Percentiles rank a stretch among this genome's conserved stretches.
Conservation (phyloP, 306 rosid species). For the Prinsepia uniflora region DNA sequence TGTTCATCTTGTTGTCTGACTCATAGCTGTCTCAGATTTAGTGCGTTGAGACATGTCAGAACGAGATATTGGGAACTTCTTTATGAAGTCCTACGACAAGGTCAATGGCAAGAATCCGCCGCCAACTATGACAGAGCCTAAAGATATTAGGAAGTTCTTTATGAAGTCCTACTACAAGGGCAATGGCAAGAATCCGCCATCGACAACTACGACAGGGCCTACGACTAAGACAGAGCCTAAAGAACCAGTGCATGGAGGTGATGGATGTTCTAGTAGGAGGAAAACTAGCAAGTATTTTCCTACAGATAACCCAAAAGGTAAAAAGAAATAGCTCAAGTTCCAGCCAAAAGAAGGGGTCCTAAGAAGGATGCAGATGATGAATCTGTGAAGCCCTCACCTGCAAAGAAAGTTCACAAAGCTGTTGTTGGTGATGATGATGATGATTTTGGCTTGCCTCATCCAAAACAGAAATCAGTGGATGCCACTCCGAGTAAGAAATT, state of each 20-base stretch:
- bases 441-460: constrained; percentile 37
- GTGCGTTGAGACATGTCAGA: constrained; percentile 13
- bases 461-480: constrained; percentile 44
- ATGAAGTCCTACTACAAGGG: too few relatives aligned
- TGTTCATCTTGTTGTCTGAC: too few relatives aligned
- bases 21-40: too few relatives aligned
- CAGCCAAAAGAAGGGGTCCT: constrained; percentile 62
- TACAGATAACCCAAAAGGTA: constrained; percentile 46
- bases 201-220: neutral
- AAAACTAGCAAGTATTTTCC: constrained; percentile 74
- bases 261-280: constrained; percentile 62
- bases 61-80: constrained; percentile 85
- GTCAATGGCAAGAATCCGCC: constrained; percentile 35
- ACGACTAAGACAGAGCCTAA: constrained; percentile 35
- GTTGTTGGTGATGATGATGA: constrained; percentile 42
- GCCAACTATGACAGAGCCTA: constrained; percentile 18
- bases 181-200: too few relatives aligned
- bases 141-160: too few relatives aligned
- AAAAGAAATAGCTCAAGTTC: constrained; percentile 41
- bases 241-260: constrained; percentile 44
- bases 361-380: constrained; percentile 41
- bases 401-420: constrained; percentile 39
- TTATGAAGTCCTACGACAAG: constrained; percentile 83
- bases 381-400: constrained; percentile 31
- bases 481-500: constrained; percentile 62